phyloP scores from a whole-genome alignment of 1,139 yeast genomes.

The Diutina rugosa region DNA sequence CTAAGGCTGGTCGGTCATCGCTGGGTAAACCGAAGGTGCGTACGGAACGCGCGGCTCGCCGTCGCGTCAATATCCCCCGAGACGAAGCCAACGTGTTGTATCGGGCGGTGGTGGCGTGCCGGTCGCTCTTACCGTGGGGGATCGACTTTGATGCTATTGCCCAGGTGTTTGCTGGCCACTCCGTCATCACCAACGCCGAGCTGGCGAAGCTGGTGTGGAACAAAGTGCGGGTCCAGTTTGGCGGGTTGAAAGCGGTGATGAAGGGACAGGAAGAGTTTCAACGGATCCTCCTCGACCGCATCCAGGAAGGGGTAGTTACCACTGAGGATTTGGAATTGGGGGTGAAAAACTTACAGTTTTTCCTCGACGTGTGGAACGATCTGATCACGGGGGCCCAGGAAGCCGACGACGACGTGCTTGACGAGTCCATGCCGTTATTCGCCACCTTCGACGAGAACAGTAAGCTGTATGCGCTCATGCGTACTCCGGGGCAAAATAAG shows the following conservation, averaged over 20 bases:
- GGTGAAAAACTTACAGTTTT: not conserved
- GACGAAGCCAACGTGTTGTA: not conserved
- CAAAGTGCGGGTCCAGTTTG: not conserved
- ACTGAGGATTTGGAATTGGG: not conserved
- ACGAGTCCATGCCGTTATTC: not conserved
- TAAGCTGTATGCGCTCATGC: not conserved
- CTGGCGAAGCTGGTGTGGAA: not conserved
- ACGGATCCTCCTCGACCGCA: not conserved
- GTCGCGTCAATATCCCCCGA: not conserved
- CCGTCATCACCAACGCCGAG: not conserved
- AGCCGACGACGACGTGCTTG: not conserved
- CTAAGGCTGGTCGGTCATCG: not conserved
- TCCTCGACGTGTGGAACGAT: constrained; percentile 1
- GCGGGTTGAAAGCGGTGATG: not conserved
- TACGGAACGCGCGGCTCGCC: not conserved
- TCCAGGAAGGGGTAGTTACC: not conserved
- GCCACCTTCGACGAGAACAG: not conserved
- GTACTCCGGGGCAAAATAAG: not conserved
- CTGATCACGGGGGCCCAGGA: not conserved
- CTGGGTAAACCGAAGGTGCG: not conserved
- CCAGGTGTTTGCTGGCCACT: not conserved
- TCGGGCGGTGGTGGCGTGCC: constrained; percentile 1
- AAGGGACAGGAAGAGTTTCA: not conserved
- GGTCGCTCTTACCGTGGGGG: not conserved
- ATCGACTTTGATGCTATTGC: constrained; percentile 1